phyloP scores from a whole-genome alignment of 2,329 filamentous ascomycete genomes.

The Colletotrichum eremochloae region DNA sequence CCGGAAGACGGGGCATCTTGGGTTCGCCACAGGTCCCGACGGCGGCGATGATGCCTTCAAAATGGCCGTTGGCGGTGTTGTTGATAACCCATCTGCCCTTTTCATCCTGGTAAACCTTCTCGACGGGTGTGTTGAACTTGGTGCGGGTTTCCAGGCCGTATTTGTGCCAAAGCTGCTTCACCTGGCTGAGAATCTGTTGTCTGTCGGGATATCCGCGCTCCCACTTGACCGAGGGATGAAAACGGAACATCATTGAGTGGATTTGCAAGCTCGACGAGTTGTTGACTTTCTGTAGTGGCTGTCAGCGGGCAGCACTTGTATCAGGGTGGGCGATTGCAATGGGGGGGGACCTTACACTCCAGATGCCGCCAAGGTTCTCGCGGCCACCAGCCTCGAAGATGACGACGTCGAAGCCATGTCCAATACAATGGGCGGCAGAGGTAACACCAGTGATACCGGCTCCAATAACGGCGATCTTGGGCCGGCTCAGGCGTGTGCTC shows the following conservation, averaged over 20 bases:
- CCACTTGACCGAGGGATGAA: slow-evolving; percentile 85
- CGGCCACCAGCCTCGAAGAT: slow-evolving; percentile 81
- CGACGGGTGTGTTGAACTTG: slow-evolving; percentile 77
- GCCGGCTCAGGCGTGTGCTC: slow-evolving; percentile 67
- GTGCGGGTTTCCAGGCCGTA: slow-evolving; percentile 81
- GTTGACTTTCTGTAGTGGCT: slow-evolving; percentile 75
- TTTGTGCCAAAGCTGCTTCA: slow-evolving; percentile 78
- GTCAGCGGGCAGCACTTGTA: slow-evolving; percentile 28
- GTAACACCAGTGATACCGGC: slow-evolving; percentile 82
- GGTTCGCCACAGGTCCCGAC: slow-evolving; percentile 85
- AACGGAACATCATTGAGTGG: slow-evolving; percentile 89
- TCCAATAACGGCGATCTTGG: slow-evolving; percentile 78
- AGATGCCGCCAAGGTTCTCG: slow-evolving; percentile 81
- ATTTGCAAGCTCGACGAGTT: slow-evolving; percentile 87
- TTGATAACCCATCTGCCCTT: slow-evolving; percentile 84
- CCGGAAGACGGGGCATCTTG: slow-evolving; percentile 78
- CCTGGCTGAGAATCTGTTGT: slow-evolving; percentile 80
- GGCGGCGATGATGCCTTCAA: slow-evolving; percentile 83
- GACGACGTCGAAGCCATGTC: slow-evolving; percentile 85
- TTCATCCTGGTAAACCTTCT: slow-evolving; percentile 76
- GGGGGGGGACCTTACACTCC: slow-evolving; percentile 70
- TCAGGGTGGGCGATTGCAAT: too few relatives aligned
- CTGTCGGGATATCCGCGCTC: slow-evolving; percentile 81
- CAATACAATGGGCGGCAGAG: slow-evolving; percentile 84
- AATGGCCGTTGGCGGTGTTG: slow-evolving; percentile 75